These are phyloP conservation scores for Corchorus olitorius DNA, from an alignment of 345 rosid genomes.

Conservation along the genomic window DNA sequence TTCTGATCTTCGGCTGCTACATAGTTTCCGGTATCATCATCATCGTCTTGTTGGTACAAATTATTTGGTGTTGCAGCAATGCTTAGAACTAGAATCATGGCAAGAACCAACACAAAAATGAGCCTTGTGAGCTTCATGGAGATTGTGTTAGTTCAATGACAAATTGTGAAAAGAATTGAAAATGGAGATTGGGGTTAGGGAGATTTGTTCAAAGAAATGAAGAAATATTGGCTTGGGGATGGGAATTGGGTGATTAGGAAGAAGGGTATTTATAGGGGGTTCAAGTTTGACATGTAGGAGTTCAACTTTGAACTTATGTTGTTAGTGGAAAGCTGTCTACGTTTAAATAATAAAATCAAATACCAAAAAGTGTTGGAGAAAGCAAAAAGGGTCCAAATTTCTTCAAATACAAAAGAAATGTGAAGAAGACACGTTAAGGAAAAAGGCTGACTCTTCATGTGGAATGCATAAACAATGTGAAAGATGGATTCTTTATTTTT, in stretches of 20 bases:
- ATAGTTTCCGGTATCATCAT: neutral
- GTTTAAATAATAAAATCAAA: neutral
- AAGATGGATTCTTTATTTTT: neutral
- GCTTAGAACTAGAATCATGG: conserved; percentile 1
- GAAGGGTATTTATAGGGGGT: conserved; percentile 13
- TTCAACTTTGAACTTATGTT: neutral
- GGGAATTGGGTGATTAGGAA: neutral
- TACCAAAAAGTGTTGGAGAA: too few species aligned
- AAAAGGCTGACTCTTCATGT: neutral
- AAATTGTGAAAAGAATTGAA: neutral
- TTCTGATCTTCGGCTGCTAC: neutral
- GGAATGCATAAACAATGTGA: neutral
- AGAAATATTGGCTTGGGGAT: neutral
- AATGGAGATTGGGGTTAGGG: neutral
- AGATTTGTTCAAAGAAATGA: too few species aligned
- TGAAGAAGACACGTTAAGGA: neutral
- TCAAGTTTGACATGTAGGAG: neutral
- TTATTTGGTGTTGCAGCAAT: neutral
- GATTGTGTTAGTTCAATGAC: neutral
- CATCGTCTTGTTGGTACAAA: neutral
- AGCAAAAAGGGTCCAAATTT: too few species aligned
- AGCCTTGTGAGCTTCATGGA: neutral
- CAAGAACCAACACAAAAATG: neutral
- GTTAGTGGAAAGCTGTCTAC: neutral
- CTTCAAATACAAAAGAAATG: conserved; percentile 6